Evolutionary conservation across 441 rosid species (phyloP).

Genomic region (Populus trichocarpa): DNA sequence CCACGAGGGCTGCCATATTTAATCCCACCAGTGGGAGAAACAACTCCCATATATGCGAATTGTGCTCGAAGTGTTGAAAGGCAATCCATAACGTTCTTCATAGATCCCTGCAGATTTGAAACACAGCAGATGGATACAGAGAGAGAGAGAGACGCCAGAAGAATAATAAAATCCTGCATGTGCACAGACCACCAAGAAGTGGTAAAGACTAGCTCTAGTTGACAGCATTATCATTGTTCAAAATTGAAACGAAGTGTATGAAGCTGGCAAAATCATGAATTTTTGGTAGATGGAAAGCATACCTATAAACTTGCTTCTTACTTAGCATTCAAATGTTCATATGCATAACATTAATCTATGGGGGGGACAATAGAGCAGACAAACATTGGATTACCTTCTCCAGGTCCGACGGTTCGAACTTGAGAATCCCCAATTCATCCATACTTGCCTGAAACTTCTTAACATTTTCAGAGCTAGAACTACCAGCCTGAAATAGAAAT

Average conservation of each 20-base stretch:
- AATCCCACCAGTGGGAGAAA: conserved; percentile 5
- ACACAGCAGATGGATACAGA: conserved; percentile 5
- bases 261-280: background rate
- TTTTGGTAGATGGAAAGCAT: background rate
- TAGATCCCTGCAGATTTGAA: conserved; percentile 44
- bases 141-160: background rate
- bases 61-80: conserved; percentile 40
- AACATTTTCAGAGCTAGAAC: conserved; percentile 30
- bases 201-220: background rate
- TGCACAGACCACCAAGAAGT: background rate
- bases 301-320: background rate
- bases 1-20: conserved; percentile 29
- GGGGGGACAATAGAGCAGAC: background rate
- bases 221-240: background rate
- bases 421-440: conserved; percentile 44
- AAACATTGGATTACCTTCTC: conserved; percentile 45
- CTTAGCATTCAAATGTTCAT: background rate
- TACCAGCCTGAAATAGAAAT: conserved; percentile 33
- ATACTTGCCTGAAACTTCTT: conserved; percentile 35
- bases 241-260: background rate
- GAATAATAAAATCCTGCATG: background rate
- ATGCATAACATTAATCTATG: background rate
- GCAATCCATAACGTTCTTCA: conserved; percentile 48
- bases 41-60: conserved; percentile 23
- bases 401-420: conserved; percentile 46